Evolutionary conservation across 2,329 filamentous ascomycete genomes (phyloP), one percentile per base, ranked within the genome.

Genomic region (Cytospora paraplurivora): DNA sequence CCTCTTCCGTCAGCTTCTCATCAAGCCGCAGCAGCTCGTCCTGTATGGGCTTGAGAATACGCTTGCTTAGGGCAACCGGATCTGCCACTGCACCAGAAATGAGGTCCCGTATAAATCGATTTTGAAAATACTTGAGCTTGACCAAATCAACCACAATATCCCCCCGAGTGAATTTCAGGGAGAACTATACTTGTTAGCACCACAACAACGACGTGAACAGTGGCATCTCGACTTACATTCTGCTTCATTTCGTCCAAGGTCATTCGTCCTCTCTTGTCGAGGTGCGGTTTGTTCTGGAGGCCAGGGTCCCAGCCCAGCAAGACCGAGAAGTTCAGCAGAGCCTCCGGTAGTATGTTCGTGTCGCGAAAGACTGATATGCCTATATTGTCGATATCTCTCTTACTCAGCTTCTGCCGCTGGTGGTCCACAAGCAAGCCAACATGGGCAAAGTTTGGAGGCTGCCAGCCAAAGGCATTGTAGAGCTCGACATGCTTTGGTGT

Each of bases 131-230:
- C 69, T 86, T 84, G 17, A 98, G 82, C 73, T 98, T 99, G 56
- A 88, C 86, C 57, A 88, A 84, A 21, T 90, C 87, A 19, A 97
- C 91, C 15, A 90, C 89, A 7, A 93, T 92, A 73, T 97, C 93
- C 11, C 94, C 94, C 70, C 90, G 91, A 3, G 93, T 98, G 76
- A 97, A 96, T 72, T 92, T 93, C 68, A 96, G 82, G 53, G 88
- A 87, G 73, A 97, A 94, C 85, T 92, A 65, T 51, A 5, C 32
- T 15, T 33, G 57, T 78, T 60, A 76, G 72, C 53, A 65, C 33
- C 12, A 57, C 15, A n/a, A 51, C 8, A 12, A 56, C 27, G 38
- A 34, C 56, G 21, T 11, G n/a, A n/a, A 8, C 8, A 17, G 71
- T 73, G 27, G 32, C 1, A 51, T 12, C 51, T 47, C 11, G n/a